These are phyloP conservation scores for Aspergillus brunneoviolaceus DNA, from an alignment of 2,329 filamentous ascomycete genomes.

Conservation along the genomic window DNA sequence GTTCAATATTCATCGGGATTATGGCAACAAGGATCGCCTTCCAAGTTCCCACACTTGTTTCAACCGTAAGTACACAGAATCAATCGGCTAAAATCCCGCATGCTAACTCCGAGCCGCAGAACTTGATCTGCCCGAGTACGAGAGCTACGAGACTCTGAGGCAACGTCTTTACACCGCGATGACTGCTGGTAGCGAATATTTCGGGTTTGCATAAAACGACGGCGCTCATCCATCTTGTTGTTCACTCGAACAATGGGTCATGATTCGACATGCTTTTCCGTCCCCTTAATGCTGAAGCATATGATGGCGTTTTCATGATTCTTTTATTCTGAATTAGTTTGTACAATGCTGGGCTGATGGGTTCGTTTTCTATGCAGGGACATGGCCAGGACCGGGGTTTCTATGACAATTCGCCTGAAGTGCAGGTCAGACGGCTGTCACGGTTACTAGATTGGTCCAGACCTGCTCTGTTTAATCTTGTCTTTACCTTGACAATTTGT, in stretches of 20 bases:
- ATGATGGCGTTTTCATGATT: constrained; percentile 32
- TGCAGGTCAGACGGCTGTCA: constrained; percentile 40
- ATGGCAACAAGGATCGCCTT: constrained; percentile 91
- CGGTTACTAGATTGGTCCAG: not conserved
- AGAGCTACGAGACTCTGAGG: constrained; percentile 87
- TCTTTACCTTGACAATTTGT: not conserved
- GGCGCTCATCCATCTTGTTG: constrained; percentile 10
- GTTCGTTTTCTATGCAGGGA: not conserved
- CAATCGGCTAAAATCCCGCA: not conserved
- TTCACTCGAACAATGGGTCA: constrained; percentile 10
- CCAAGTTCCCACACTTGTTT: constrained; percentile 98
- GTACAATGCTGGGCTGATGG: constrained; percentile 21
- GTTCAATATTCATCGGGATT: constrained; percentile 98
- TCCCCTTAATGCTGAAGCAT: constrained; percentile 34
- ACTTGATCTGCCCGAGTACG: constrained; percentile 96
- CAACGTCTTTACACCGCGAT: constrained; percentile 91
- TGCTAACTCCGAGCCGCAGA: constrained; percentile 58
- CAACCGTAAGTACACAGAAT: constrained; percentile 72
- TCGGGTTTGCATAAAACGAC: constrained; percentile 79
- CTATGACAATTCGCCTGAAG: constrained; percentile 31
- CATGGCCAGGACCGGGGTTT: constrained; percentile 7
- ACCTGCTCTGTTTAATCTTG: not conserved
- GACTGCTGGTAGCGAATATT: constrained; percentile 95
- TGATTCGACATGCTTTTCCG: constrained; percentile 14
- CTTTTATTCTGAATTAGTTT: constrained; percentile 20